Evolutionary conservation across 2,329 filamentous ascomycete species (phyloP), one percentile per base, ranked within the genome.

Genomic region (Hortaea sp.): DNA sequence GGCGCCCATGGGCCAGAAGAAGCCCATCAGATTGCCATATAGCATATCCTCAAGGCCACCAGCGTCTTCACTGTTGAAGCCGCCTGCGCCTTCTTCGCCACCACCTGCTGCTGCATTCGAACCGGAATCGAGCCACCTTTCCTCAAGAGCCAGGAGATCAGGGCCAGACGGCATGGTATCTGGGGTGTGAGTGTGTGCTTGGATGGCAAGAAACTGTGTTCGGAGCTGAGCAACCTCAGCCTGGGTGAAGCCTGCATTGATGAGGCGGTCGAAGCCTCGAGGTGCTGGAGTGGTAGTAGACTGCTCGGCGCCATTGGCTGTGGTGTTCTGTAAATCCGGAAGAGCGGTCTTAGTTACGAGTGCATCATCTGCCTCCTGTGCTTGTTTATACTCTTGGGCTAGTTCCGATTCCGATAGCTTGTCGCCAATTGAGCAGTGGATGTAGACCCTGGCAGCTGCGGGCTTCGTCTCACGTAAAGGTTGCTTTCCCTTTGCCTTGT

Each of bases 1-100:
- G 58, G 86, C 88, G 0, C 87, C 90, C 7, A 97, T 66, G 4
- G 92, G 92, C 79, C 90, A 97, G 64, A 98, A 85, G 71, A 97
- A 98, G 0, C 92, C 92, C 58, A 92, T 85, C 49, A 94, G 71
- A 65, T 92, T 87, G 4, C 89, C 92, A 68, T 83, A 85, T 48
- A 97, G 74, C 70, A 95, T 79, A 59, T 94, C 83, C 60, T 97
- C 90, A 39, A 95, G 70, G 7, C 85, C 76, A 0, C 78, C 81
- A 0, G 76, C 79, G 41, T 74, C 72, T 40, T 74, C 68, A 46
- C 77, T 71, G 28, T 12, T 12, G 34, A 75, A 73, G 3, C 73
- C 71, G 20, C 64, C 63, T 40, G 66, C 61, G 13, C 28, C 40
- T 10, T 65, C 63, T 28, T 59, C 61, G 7, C 58, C 62, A n/a